Conservation (phyloP, 176 grass and related monocot species). For the Alloteropsis semialata region DNA sequence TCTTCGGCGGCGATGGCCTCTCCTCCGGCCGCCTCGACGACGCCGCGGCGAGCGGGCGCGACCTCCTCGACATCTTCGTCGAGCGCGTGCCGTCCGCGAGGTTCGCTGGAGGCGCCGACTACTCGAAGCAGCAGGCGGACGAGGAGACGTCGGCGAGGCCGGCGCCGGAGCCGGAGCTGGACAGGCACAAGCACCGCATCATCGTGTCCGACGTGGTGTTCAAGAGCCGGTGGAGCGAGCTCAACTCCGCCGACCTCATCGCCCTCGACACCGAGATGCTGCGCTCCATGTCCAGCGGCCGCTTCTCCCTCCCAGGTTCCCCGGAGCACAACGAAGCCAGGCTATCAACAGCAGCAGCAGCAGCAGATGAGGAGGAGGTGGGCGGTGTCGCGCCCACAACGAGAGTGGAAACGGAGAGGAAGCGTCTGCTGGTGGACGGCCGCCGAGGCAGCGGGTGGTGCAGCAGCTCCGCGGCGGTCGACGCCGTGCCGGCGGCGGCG, state of each 20-base stretch:
- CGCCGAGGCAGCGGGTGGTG: neutral
- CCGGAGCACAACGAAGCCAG: neutral
- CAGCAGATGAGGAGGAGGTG: neutral
- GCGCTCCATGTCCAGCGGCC: constrained; percentile 41
- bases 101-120: neutral
- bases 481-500: constrained; percentile 14
- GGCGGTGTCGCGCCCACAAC: neutral
- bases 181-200: constrained; percentile 78
- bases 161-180: neutral
- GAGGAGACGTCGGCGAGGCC: neutral
- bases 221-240: constrained; percentile 91
- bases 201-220: constrained; percentile 71
- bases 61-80: constrained; percentile 57
- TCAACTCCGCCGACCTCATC: constrained; percentile 76
- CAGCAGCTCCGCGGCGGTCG: neutral
- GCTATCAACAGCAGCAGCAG: neutral
- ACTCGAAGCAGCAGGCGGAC: neutral
- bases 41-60: constrained; percentile 1
- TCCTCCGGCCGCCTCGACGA: constrained; percentile 12
- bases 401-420: constrained; percentile 52
- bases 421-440: constrained; percentile 34
- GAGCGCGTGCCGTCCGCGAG: constrained; percentile 55
- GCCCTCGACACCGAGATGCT: constrained; percentile 72
- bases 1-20: constrained; percentile 18
- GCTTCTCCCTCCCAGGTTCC: constrained; percentile 12